Evolutionary conservation across 768 basidiomycete species (phyloP).

Genomic region (Cubamyces lactineus): DNA sequence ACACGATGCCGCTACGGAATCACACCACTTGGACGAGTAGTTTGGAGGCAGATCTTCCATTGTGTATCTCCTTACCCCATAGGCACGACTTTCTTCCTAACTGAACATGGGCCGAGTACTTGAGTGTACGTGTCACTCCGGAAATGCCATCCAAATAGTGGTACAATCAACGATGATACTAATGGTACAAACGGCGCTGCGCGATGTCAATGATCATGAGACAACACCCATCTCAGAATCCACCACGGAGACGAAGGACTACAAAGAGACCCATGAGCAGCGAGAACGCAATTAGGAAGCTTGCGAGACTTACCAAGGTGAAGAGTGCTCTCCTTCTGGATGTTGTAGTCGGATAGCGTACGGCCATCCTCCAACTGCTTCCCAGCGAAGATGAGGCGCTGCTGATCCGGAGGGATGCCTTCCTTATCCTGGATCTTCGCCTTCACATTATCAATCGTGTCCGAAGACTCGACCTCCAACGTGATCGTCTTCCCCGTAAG

Average conservation of each 20-base stretch:
- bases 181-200: constrained; percentile 6
- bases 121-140: background rate
- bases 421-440: constrained; percentile 41
- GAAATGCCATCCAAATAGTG: background rate
- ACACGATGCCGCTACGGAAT: background rate
- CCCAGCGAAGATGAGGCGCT: constrained; percentile 38
- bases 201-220: background rate
- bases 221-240: constrained; percentile 44
- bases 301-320: constrained; percentile 35
- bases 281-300: background rate
- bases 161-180: constrained; percentile 12
- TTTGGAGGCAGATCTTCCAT: background rate
- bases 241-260: constrained; percentile 74
- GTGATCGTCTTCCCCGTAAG: constrained; percentile 60
- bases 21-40: background rate
- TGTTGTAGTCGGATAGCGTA: constrained; percentile 43
- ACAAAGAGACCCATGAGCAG: background rate
- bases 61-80: background rate
- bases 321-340: constrained; percentile 36
- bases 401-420: constrained; percentile 38
- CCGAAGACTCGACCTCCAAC: constrained; percentile 51
- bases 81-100: too few relatives aligned
- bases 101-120: background rate
- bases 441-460: constrained; percentile 40
- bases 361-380: constrained; percentile 40